These are phyloP conservation scores for Candida endomychidarum DNA, from an alignment of 805 yeast genomes.

Conservation along the genomic window DNA sequence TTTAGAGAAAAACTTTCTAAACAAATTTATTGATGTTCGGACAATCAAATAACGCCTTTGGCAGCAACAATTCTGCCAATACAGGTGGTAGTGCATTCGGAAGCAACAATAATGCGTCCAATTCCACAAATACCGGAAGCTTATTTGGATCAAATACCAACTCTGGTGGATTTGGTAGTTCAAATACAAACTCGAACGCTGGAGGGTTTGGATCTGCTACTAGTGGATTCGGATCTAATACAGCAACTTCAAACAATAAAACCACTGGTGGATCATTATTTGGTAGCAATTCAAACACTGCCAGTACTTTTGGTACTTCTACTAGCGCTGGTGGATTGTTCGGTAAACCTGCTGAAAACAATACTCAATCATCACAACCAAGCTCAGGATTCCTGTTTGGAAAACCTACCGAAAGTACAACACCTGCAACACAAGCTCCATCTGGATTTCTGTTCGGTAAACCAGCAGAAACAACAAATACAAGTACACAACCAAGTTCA, in stretches of 20 bases:
- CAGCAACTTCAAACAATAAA: constrained; percentile 4
- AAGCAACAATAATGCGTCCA: constrained; percentile 1
- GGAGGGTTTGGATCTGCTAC: constrained; percentile 3
- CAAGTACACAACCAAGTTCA: background rate
- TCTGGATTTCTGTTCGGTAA: constrained; percentile 16
- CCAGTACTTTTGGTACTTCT: constrained; percentile 5
- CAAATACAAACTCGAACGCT: background rate
- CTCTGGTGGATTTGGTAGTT: constrained; percentile 6
- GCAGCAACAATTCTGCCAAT: constrained; percentile 6
- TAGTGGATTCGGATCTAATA: constrained; percentile 4
- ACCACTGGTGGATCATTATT: constrained; percentile 11
- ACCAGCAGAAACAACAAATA: background rate
- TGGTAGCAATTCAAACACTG: constrained; percentile 2
- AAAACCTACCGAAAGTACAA: constrained; percentile 14
- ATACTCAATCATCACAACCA: constrained; percentile 9
- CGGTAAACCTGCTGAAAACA: constrained; percentile 13
- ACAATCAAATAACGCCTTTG: constrained; percentile 10
- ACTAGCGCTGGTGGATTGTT: constrained; percentile 7
- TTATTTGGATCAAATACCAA: constrained; percentile 23
- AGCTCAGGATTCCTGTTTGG: constrained; percentile 16
- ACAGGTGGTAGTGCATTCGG: constrained; percentile 21
- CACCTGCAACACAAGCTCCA: constrained; percentile 9
- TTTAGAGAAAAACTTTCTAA: constrained; percentile 3
- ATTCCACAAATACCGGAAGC: constrained; percentile 12
- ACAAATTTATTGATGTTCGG: constrained; percentile 9